Conservation (phyloP, 1,284 basidiomycete genomes). For the Boletus sp. region DNA sequence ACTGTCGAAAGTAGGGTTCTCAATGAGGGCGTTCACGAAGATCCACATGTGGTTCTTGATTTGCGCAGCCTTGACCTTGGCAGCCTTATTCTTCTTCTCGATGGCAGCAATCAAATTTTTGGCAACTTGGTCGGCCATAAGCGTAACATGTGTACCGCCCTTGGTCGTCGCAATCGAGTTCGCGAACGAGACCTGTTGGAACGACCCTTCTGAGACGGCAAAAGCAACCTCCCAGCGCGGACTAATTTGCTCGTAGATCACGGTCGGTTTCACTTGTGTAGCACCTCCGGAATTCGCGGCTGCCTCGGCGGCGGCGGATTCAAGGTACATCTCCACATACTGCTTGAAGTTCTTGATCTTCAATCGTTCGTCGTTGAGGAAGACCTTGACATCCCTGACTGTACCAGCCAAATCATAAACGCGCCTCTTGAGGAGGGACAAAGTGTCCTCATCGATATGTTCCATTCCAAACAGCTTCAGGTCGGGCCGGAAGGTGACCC, state of each 20-base stretch:
- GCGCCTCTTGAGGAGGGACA: conserved; percentile 87
- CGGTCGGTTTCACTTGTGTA: conserved; percentile 66
- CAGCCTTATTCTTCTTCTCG: conserved; percentile 95
- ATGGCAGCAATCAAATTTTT: conserved; percentile 80
- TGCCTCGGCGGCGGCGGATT: conserved; percentile 64
- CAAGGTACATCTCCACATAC: conserved; percentile 94
- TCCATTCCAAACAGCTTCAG: conserved; percentile 92
- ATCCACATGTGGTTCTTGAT: conserved; percentile 99
- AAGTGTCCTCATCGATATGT: conserved; percentile 86
- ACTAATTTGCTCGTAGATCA: conserved; percentile 82
- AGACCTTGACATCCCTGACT: conserved; percentile 90
- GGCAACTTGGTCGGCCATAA: conserved; percentile 87
- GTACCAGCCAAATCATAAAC: conserved; percentile 98
- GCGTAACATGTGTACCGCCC: conserved; percentile 91
- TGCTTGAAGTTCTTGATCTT: conserved; percentile 97
- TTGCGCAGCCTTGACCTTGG: conserved; percentile 87
- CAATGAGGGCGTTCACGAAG: conserved; percentile 94
- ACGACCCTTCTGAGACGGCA: conserved; percentile 86
- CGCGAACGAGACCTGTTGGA: conserved; percentile 95
- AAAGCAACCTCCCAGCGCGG: conserved; percentile 96
- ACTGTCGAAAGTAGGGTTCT: conserved; percentile 99
- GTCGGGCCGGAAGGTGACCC: conserved; percentile 93
- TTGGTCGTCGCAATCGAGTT: conserved; percentile 98
- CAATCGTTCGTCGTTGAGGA: conserved; percentile 87
- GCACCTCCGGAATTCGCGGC: conserved; percentile 69